Evolutionary conservation across 176 grass and related monocot species (phyloP).

Genomic region (Themeda triandra): DNA sequence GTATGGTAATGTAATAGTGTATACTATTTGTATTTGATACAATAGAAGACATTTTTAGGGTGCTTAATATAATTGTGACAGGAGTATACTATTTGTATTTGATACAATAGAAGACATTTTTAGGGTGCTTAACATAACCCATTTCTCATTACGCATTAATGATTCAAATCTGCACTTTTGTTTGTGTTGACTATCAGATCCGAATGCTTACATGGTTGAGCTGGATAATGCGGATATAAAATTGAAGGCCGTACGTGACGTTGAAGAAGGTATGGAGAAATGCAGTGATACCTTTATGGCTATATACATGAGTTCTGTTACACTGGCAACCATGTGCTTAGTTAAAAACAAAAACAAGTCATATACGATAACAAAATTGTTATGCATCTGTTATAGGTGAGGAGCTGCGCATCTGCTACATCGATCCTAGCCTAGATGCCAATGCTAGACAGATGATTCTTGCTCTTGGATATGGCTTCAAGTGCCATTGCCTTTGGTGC

Average conservation of each 20-base stretch:
- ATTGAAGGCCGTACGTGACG: slow-evolving; percentile 62
- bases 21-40: background rate
- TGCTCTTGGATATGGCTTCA: slow-evolving; percentile 75
- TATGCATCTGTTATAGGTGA: slow-evolving; percentile 48
- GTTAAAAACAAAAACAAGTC: background rate
- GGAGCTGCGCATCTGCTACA: slow-evolving; percentile 90
- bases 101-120: background rate
- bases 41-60: background rate
- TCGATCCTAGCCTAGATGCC: slow-evolving; percentile 75
- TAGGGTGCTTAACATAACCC: background rate
- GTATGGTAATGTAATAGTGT: background rate
- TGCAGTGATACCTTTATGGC: background rate
- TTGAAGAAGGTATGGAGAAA: slow-evolving; percentile 59
- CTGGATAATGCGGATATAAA: slow-evolving; percentile 60
- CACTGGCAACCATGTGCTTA: background rate
- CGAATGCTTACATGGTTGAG: slow-evolving; percentile 88
- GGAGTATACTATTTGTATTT: background rate
- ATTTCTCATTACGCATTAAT: slow-evolving; percentile 14
- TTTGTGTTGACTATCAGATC: slow-evolving; percentile 53
- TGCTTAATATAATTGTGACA: background rate
- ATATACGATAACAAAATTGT: background rate
- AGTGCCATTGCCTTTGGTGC: slow-evolving; percentile 63
- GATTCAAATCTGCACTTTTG: slow-evolving; percentile 40
- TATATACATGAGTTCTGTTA: background rate
- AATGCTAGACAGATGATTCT: slow-evolving; percentile 81